Conservation (phyloP, 306 rosid genomes). For the Sphenostylis stenocarpa region DNA sequence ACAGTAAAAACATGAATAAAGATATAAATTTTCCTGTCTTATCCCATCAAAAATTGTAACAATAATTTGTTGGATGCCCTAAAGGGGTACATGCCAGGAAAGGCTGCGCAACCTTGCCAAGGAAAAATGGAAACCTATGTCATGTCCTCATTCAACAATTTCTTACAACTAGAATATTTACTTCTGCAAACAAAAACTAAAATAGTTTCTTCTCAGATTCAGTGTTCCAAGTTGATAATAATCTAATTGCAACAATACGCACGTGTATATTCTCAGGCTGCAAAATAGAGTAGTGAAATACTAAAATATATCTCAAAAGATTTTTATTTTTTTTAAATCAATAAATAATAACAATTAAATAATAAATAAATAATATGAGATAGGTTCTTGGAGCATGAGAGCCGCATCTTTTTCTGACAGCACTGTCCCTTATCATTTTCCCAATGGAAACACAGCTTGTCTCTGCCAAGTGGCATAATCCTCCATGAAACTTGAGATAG, state of each 20-base stretch:
- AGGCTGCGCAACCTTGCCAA: neutral
- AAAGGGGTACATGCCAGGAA: neutral
- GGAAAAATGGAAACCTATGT: constrained; percentile 23
- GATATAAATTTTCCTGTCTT: too few relatives aligned
- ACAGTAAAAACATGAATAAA: too few relatives aligned
- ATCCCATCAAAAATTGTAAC: neutral
- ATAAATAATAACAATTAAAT: neutral
- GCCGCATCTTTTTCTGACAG: constrained; percentile 35
- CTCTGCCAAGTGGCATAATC: constrained; percentile 39
- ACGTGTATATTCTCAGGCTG: constrained; percentile 1
- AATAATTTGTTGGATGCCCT: neutral
- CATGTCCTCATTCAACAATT: neutral
- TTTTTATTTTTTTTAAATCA: too few relatives aligned
- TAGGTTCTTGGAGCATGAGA: constrained; percentile 22
- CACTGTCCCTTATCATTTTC: constrained; percentile 36
- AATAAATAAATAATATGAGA: neutral
- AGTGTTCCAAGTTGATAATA: neutral
- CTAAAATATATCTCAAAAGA: neutral
- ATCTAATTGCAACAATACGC: constrained; percentile 5
- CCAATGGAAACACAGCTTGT: constrained; percentile 29
- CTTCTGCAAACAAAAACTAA: too few relatives aligned
- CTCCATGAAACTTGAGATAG: constrained; percentile 23
- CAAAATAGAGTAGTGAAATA: neutral
- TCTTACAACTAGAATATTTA: neutral
- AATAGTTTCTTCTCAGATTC: neutral